These are phyloP conservation scores for Penicillium bovifimosum DNA, from an alignment of 495 filamentous ascomycete genomes.

Conservation along the genomic window DNA sequence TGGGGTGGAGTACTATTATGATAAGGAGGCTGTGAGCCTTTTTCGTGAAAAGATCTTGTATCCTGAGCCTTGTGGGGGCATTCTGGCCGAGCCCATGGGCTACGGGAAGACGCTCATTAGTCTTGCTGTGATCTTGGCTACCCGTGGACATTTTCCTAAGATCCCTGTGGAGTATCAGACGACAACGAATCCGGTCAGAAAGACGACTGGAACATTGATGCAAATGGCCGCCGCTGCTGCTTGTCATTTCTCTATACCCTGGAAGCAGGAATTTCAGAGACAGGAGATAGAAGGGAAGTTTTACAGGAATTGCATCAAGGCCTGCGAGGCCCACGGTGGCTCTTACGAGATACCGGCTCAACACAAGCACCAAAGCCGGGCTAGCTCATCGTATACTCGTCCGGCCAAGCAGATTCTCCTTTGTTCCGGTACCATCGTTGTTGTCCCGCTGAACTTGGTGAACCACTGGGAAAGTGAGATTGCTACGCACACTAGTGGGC, in stretches of 20 bases:
- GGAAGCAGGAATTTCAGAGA: constrained; percentile 53
- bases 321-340: constrained; percentile 49
- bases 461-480: constrained; percentile 57
- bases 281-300: constrained; percentile 25
- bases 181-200: constrained; percentile 33
- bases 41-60: constrained; percentile 62
- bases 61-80: constrained; percentile 66
- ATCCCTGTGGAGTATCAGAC: constrained; percentile 58
- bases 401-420: constrained; percentile 52
- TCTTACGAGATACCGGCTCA: constrained; percentile 50
- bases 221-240: constrained; percentile 70
- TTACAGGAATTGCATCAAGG: constrained; percentile 46
- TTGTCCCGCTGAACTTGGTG: constrained; percentile 49
- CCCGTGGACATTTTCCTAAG: constrained; percentile 59
- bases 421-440: constrained; percentile 57
- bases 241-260: constrained; percentile 61
- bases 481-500: constrained; percentile 59
- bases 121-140: constrained; percentile 76
- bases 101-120: constrained; percentile 88
- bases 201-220: constrained; percentile 46
- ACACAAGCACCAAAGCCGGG: constrained; percentile 39
- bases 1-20: constrained; percentile 64
- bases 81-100: constrained; percentile 57
- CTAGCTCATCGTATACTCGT: constrained; percentile 34
- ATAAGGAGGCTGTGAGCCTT: constrained; percentile 56